Percentiles rank a stretch among this genome's conserved stretches.
Evolutionary conservation across 2,329 filamentous ascomycete genomes (phyloP).

Genomic region (Sclerotiophoma versabilis): DNA sequence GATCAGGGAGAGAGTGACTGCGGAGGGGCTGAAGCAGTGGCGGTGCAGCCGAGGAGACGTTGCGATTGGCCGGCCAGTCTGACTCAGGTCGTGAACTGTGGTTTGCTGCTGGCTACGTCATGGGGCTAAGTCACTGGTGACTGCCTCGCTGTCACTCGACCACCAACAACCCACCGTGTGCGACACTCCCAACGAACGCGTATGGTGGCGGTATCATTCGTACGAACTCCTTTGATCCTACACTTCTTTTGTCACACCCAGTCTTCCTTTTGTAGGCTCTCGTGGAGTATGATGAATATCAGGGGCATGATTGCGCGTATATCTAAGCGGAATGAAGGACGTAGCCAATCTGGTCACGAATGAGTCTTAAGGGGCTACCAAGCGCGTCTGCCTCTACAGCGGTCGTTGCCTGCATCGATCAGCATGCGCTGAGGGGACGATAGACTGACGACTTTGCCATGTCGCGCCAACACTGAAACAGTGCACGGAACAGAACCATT

Average conservation of each 20-base stretch:
- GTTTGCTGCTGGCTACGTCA: slow-evolving; percentile 5
- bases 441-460: too few species aligned
- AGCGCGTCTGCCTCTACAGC: too few species aligned
- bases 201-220: neutral
- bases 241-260: neutral
- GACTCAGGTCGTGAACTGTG: neutral
- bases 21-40: slow-evolving; percentile 10
- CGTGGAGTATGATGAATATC: neutral
- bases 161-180: neutral
- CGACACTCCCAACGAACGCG: neutral
- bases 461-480: too few species aligned
- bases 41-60: slow-evolving; percentile 1
- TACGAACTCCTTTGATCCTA: neutral
- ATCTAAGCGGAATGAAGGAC: too few species aligned
- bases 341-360: neutral
- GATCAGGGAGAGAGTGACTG: slow-evolving; percentile 6
- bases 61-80: neutral
- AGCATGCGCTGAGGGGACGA: too few species aligned
- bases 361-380: slow-evolving; percentile 18
- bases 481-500: neutral
- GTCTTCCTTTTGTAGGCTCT: neutral
- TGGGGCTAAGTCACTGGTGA: slow-evolving; percentile 3
- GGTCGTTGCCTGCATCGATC: too few species aligned
- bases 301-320: neutral
- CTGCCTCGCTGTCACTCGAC: neutral